Evolutionary conservation across 805 yeast species (phyloP).

Genomic region (Helenozyma rhizophorensis): DNA sequence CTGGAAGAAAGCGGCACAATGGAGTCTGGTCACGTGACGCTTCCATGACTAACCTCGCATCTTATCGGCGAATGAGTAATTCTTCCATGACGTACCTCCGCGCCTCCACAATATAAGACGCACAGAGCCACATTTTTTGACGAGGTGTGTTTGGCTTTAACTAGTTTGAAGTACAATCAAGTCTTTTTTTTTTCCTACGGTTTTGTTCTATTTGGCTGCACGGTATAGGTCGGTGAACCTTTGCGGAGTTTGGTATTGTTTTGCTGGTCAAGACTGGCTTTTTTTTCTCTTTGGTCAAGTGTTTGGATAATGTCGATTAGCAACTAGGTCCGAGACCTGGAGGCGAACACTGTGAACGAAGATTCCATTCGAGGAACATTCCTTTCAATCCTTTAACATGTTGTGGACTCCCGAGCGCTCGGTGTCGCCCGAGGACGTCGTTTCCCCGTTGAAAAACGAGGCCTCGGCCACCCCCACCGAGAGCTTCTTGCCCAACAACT

Average conservation of each 20-base stretch:
- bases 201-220: no score
- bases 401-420: constrained; percentile 13
- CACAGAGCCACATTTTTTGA: constrained; percentile 5
- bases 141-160: no score
- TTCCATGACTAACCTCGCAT: constrained; percentile 5
- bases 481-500: constrained; percentile 31
- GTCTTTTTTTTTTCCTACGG: no score
- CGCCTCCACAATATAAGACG: constrained; percentile 4
- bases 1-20: neutral
- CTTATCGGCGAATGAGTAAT: constrained; percentile 5
- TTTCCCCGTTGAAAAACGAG: constrained; percentile 5
- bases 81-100: neutral
- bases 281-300: no score
- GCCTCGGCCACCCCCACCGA: constrained; percentile 12
- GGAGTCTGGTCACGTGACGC: constrained; percentile 4
- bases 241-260: no score
- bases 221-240: no score
- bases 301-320: no score
- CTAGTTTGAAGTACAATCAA: no score
- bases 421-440: constrained; percentile 9
- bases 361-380: no score
- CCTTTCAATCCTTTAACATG: neutral
- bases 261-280: no score
- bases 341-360: no score
- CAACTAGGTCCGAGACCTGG: no score